phyloP scores from a whole-genome alignment of 768 basidiomycete genomes.

The Rhizopogon vinicolor region DNA sequence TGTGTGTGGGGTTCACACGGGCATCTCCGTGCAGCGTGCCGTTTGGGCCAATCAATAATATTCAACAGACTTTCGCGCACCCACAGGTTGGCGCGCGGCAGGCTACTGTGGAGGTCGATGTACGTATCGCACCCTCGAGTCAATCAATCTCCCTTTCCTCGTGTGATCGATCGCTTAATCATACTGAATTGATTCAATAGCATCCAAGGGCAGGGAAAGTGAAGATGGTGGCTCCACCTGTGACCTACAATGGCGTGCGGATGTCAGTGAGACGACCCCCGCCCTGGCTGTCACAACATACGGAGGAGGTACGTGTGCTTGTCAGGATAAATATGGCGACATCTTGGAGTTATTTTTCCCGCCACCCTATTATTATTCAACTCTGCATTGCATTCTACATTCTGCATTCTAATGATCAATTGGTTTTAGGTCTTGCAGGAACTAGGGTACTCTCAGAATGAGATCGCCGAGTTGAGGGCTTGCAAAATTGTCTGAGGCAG shows the following conservation, averaged over 20 bases:
- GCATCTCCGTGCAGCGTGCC: conserved; percentile 50
- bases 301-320: conserved; percentile 51
- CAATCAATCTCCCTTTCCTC: conserved; percentile 24
- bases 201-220: conserved; percentile 75
- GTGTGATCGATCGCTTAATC: conserved; percentile 9
- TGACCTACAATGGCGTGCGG: conserved; percentile 74
- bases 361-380: neutral
- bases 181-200: conserved; percentile 22
- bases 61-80: conserved; percentile 84
- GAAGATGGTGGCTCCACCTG: conserved; percentile 78
- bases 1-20: conserved; percentile 7
- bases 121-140: conserved; percentile 28
- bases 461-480: conserved; percentile 40
- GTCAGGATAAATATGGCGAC: neutral
- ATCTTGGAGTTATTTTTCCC: neutral
- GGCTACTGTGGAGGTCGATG: conserved; percentile 75
- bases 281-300: conserved; percentile 86
- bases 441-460: conserved; percentile 35
- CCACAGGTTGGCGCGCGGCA: conserved; percentile 77
- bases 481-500: conserved; percentile 31
- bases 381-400: neutral
- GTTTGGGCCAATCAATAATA: conserved; percentile 90
- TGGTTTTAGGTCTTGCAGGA: conserved; percentile 34
- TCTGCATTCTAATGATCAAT: conserved; percentile 4
- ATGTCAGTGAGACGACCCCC: conserved; percentile 75